Conservation (phyloP, 768 basidiomycete genomes). For the Epithele typhae region DNA sequence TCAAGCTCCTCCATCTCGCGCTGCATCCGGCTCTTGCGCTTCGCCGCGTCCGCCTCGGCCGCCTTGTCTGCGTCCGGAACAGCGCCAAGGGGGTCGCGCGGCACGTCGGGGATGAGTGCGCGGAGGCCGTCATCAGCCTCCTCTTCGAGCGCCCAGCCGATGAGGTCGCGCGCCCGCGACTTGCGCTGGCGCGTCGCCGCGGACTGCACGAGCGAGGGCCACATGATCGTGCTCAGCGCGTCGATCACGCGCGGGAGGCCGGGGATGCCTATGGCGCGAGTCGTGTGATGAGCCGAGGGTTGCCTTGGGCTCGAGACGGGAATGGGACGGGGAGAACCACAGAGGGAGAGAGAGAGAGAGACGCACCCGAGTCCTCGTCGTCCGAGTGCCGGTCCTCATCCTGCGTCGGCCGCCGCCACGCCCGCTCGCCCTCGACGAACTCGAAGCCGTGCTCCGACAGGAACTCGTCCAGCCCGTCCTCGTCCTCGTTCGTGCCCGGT, state of each 20-base stretch:
- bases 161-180: conserved; percentile 29
- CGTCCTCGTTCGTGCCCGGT: conserved; percentile 30
- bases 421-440: conserved; percentile 55
- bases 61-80: no score
- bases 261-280: conserved; percentile 18
- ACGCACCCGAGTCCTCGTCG: conserved; percentile 20
- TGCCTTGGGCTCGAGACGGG: no score
- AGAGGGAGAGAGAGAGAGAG: no score
- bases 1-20: conserved; percentile 57
- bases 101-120: conserved; percentile 22
- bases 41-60: conserved; percentile 15
- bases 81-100: conserved; percentile 18
- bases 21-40: conserved; percentile 32
- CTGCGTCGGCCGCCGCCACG: conserved; percentile 13
- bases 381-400: conserved; percentile 16
- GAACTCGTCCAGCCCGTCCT: conserved; percentile 59
- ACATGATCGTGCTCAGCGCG: conserved; percentile 84
- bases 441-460: conserved; percentile 72
- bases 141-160: conserved; percentile 38
- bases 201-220: conserved; percentile 68
- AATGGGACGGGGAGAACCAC: no score
- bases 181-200: conserved; percentile 23
- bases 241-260: conserved; percentile 69
- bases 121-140: conserved; percentile 35
- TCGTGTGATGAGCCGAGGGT: no score